A percentile compares a stretch with the other conserved stretches of the same genome.
These are phyloP conservation scores for Arthrobotrys iridis DNA, from an alignment of 2,329 filamentous ascomycete species.

Conservation along the genomic window DNA sequence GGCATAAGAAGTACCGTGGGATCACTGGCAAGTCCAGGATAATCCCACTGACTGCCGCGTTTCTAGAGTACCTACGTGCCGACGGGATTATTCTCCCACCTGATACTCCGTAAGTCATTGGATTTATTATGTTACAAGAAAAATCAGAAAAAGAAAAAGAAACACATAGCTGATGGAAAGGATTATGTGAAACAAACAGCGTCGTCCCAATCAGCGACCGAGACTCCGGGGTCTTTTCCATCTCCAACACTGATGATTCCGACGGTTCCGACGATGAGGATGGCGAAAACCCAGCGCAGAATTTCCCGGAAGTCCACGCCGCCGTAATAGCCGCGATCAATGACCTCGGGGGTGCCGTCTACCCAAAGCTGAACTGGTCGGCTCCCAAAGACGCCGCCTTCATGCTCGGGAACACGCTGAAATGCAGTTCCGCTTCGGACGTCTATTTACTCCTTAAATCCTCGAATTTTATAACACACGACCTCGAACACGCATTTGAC, in stretches of 20 bases:
- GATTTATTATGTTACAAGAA: neutral
- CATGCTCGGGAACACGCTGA: conserved; percentile 89
- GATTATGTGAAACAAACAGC: too few species aligned
- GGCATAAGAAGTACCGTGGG: conserved; percentile 85
- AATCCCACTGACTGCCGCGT: conserved; percentile 77
- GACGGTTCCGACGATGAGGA: conserved; percentile 58
- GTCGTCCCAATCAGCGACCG: conserved; percentile 27
- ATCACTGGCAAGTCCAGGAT: conserved; percentile 86
- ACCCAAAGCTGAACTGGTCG: conserved; percentile 97
- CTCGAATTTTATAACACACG: conserved; percentile 92
- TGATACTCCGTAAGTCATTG: conserved; percentile 65
- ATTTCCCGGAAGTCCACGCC: conserved; percentile 78
- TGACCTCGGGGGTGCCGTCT: conserved; percentile 84
- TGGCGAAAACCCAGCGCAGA: conserved; percentile 65
- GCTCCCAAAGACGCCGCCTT: conserved; percentile 94
- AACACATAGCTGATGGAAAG: neutral
- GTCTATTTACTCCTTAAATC: conserved; percentile 94
- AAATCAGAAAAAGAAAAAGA: neutral
- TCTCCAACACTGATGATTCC: conserved; percentile 35
- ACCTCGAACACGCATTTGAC: conserved; percentile 91
- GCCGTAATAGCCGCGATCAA: conserved; percentile 79
- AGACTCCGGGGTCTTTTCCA: conserved; percentile 47
- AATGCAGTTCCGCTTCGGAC: conserved; percentile 87
- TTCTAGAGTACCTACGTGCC: conserved; percentile 86
- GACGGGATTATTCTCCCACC: conserved; percentile 91